Evolutionary conservation across 805 yeast genomes (phyloP).

Genomic region (Suhomyces xylopsoci): DNA sequence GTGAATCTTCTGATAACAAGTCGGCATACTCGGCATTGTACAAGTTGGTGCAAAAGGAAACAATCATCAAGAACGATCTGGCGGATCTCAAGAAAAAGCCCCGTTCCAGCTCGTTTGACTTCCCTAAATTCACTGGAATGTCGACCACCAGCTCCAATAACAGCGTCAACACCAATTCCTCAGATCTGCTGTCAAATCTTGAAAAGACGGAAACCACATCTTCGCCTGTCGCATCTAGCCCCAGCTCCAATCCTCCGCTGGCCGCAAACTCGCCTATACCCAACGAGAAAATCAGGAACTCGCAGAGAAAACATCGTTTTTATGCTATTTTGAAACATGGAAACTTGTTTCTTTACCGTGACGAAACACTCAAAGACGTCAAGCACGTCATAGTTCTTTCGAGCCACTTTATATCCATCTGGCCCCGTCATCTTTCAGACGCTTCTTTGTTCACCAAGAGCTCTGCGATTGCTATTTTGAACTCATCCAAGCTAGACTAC

Average conservation of each 20-base stretch:
- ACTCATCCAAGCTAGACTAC: conserved; percentile 11
- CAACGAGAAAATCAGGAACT: conserved; percentile 14
- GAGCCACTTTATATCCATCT: conserved; percentile 66
- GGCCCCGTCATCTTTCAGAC: conserved; percentile 80
- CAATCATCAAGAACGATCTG: conserved; percentile 3
- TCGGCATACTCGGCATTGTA: conserved; percentile 62
- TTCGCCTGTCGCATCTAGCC: background rate
- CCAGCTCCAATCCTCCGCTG: background rate
- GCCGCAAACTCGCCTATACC: background rate
- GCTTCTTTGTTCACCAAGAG: conserved; percentile 77
- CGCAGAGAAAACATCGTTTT: conserved; percentile 54
- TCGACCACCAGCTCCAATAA: background rate
- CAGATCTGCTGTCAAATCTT: background rate
- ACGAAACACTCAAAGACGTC: conserved; percentile 60
- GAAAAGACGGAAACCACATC: background rate
- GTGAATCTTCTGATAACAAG: conserved; percentile 41
- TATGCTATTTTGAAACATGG: conserved; percentile 82
- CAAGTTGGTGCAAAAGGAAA: conserved; percentile 47
- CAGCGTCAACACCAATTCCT: background rate
- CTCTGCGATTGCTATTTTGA: conserved; percentile 72
- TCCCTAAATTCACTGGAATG: conserved; percentile 1
- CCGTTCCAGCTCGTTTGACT: conserved; percentile 9
- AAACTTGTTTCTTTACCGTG: conserved; percentile 78
- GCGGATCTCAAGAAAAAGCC: conserved; percentile 2
- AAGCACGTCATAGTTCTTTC: conserved; percentile 77